phyloP scores from a whole-genome alignment of 345 rosid species.

The Eucalyptus cloeziana region DNA sequence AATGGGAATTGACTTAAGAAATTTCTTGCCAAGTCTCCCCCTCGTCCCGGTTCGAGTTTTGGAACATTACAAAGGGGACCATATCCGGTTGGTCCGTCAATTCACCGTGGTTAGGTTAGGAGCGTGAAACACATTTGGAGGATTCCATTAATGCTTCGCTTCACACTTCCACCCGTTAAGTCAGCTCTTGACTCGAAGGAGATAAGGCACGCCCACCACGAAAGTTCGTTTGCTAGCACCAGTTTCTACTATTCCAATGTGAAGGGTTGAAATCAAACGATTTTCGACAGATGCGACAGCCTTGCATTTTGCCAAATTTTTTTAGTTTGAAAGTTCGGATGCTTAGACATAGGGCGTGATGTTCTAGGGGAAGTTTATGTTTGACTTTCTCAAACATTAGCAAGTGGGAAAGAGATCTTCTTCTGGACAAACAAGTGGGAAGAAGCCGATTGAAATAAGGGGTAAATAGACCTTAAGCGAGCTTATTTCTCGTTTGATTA shows the following conservation, averaged over 20 bases:
- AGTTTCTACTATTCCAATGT: neutral
- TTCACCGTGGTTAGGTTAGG: neutral
- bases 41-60: neutral
- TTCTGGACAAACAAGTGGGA: neutral
- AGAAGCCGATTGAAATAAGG: neutral
- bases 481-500: neutral
- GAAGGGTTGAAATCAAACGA: neutral
- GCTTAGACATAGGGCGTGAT: neutral
- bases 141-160: neutral
- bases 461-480: neutral
- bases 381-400: neutral
- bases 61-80: neutral
- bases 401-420: neutral
- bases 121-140: neutral
- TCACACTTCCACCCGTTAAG: neutral
- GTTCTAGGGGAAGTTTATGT: neutral
- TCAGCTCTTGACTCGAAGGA: neutral
- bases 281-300: neutral
- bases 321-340: neutral
- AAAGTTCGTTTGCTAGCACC: neutral
- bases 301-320: neutral
- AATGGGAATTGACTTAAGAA: neutral
- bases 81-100: neutral
- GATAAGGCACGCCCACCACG: neutral
- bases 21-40: neutral